A percentile compares a stretch with the other conserved stretches of the same genome.
Conservation (phyloP, 345 rosid species). For the Camelina laxa region DNA sequence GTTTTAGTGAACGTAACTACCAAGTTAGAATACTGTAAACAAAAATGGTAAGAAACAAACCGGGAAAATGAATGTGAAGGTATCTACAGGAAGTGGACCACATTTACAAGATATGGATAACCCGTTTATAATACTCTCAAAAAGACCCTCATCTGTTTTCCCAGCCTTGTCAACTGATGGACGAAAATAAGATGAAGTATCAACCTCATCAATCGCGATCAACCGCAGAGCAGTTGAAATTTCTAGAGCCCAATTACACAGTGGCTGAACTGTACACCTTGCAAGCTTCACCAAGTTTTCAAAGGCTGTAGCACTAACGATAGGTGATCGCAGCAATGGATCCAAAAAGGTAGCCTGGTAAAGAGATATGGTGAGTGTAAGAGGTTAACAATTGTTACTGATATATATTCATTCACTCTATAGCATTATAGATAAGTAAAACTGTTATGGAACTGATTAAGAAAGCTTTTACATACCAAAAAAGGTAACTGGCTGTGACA, state of each 20-base stretch:
- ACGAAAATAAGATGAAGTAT: conserved; percentile 57
- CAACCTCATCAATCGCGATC: conserved; percentile 62
- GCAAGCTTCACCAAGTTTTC: conserved; percentile 86
- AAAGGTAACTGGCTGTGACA: conserved; percentile 92
- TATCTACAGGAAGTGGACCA: conserved; percentile 95
- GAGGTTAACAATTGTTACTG: not conserved
- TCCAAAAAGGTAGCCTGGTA: conserved; percentile 82
- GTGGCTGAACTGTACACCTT: conserved; percentile 78
- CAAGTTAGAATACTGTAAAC: conserved; percentile 5
- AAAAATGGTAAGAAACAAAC: conserved; percentile 50
- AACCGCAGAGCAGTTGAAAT: conserved; percentile 91
- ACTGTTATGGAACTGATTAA: not conserved
- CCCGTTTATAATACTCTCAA: conserved; percentile 76
- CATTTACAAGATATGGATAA: conserved; percentile 78
- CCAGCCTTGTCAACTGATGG: conserved; percentile 57
- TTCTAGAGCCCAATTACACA: conserved; percentile 92
- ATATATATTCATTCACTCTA: not conserved
- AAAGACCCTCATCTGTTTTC: conserved; percentile 63
- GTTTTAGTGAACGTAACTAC: conserved; percentile 17
- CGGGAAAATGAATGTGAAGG: conserved; percentile 91
- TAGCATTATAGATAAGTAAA: conserved; percentile 26
- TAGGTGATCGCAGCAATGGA: conserved; percentile 78
- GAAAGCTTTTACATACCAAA: conserved; percentile 63
- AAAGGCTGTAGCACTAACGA: conserved; percentile 77
- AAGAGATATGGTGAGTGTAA: conserved; percentile 27